Evolutionary conservation across 2,329 filamentous ascomycete genomes (phyloP), one percentile per base, ranked within the genome.

Genomic region (Rhytidhysteron rufulum): DNA sequence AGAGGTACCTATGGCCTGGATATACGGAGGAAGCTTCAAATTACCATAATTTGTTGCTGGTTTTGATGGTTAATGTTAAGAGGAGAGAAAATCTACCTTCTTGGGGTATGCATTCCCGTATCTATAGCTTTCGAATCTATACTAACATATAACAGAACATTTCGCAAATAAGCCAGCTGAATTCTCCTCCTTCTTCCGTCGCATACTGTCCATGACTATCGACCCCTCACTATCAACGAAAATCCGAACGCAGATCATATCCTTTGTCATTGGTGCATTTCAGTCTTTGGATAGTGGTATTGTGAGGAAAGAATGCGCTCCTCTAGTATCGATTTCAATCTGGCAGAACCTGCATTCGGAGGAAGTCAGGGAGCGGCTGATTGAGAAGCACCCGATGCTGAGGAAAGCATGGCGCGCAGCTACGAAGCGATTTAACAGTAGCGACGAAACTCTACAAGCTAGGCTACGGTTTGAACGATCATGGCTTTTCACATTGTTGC

Each of bases 251-350:
- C 83, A 95, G 38, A 78, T 97, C n/a, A 72, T 98, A 17, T 85
- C 80, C 18, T 97, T 97, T 66, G 76, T 97, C 47, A 94, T 95
- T 37, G 81, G 84, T 50, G 87, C 91, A 25, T 98, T 96, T 61
- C 90, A 97, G 65, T 96, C 89, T 34, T 75, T 98, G 22, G 94
- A 98, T 63, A 90, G 83, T 60, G 79, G 80, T 27, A 79, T 95
- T 41, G 86, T 98, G 36, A 83, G 93, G 47, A 97, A 96, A 65
- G 93, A 98, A 72, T 97, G 93, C 66, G 93, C 91, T 5, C 88
- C 94, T 2, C 72, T 98, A 37, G 91, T 98, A 16, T 93, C 89
- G 10, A 95, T 98, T 54, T 85, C 87, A 1, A 88, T 93, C 54
- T 98, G 93, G 93, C 88, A 97, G 57, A 94, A 95, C 59, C 70